Percentiles rank a stretch among this genome's conserved stretches.
These are phyloP conservation scores for Phascolomyces articulosus DNA, from an alignment of 371 early-diverging fungal genomes.

Conservation along the genomic window DNA sequence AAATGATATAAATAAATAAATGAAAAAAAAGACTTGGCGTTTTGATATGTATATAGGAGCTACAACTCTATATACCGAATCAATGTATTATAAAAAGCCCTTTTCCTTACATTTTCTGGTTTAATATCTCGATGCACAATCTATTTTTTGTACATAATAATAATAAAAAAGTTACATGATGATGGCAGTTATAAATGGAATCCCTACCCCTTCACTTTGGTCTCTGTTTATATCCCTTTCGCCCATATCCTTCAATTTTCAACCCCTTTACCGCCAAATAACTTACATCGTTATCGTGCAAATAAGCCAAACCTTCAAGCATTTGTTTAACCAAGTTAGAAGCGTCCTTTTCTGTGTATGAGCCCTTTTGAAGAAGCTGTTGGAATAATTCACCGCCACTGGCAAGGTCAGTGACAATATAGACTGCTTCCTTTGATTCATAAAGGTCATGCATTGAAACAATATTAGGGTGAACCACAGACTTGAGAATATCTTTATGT, in stretches of 20 bases:
- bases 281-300: constrained; percentile 73
- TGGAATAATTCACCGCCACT: constrained; percentile 91
- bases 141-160: constrained; percentile 17
- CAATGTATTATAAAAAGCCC: no score
- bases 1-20: not conserved
- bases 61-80: no score
- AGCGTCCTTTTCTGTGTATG: constrained; percentile 80
- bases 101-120: constrained; percentile 69
- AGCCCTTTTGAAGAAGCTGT: constrained; percentile 76
- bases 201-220: not conserved
- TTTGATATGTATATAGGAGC: no score
- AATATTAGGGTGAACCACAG: constrained; percentile 81
- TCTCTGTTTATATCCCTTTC: not conserved
- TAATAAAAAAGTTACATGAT: not conserved
- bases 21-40: not conserved
- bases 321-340: constrained; percentile 71
- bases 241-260: not conserved
- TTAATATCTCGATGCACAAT: constrained; percentile 91
- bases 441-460: constrained; percentile 80
- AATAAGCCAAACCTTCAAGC: constrained; percentile 76
- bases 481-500: constrained; percentile 67
- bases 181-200: not conserved
- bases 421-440: constrained; percentile 80
- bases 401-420: constrained; percentile 84
- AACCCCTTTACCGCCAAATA: not conserved